These are phyloP conservation scores for Suillus alpinus DNA, from an alignment of 768 basidiomycete species.

Conservation along the genomic window DNA sequence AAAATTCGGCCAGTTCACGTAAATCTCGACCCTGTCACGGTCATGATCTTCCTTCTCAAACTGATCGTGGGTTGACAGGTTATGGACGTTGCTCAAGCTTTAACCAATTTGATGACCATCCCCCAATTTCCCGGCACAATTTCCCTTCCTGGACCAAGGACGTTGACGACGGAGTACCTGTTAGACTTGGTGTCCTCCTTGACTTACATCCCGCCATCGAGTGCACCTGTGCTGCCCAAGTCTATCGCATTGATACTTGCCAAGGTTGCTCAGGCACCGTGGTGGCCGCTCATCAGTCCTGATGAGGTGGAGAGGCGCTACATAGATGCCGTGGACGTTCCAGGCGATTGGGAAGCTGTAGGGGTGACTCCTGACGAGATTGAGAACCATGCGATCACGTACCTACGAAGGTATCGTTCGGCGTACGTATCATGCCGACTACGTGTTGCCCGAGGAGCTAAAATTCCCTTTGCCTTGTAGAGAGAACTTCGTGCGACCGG, in stretches of 20 bases:
- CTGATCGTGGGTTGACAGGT: slow-evolving; percentile 48
- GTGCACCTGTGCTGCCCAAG: slow-evolving; percentile 77
- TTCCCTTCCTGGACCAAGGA: slow-evolving; percentile 85
- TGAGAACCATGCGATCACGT: slow-evolving; percentile 86
- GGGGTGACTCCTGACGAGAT: slow-evolving; percentile 81
- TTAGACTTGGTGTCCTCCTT: slow-evolving; percentile 75
- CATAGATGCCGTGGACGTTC: slow-evolving; percentile 73
- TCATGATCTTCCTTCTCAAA: slow-evolving; percentile 19
- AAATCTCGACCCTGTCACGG: slow-evolving; percentile 29
- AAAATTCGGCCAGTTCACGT: slow-evolving; percentile 91
- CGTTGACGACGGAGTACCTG: slow-evolving; percentile 79
- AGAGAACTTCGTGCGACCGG: slow-evolving; percentile 67
- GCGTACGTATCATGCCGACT: slow-evolving; percentile 57
- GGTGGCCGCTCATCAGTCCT: slow-evolving; percentile 92
- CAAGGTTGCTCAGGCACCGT: slow-evolving; percentile 57
- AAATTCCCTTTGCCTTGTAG: slow-evolving; percentile 30
- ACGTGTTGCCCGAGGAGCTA: not conserved
- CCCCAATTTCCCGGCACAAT: slow-evolving; percentile 66
- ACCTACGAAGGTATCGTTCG: slow-evolving; percentile 84
- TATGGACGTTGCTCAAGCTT: slow-evolving; percentile 89
- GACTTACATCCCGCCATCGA: slow-evolving; percentile 72
- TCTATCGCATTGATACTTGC: slow-evolving; percentile 62
- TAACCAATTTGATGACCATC: slow-evolving; percentile 70
- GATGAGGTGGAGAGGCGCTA: slow-evolving; percentile 90
- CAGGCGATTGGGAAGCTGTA: slow-evolving; percentile 81